Conservation (phyloP, 768 basidiomycete species). For the Pleurotus tuber-regium region DNA sequence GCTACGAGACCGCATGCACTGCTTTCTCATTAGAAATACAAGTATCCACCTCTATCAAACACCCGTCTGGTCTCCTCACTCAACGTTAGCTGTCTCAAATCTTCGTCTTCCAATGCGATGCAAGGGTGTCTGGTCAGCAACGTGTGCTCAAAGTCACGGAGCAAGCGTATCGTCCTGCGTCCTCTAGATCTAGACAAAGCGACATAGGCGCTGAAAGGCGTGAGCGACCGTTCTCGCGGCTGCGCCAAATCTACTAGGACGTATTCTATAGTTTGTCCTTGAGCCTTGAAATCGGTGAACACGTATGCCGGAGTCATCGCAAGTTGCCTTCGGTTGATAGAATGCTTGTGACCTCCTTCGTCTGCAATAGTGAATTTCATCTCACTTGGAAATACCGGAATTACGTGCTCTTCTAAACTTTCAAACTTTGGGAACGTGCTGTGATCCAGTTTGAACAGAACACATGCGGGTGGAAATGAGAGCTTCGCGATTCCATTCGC, state of each 20-base stretch:
- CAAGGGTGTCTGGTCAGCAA: neutral
- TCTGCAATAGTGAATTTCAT: conserved; percentile 9
- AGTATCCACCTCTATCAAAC: too few species aligned
- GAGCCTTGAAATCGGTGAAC: conserved; percentile 38
- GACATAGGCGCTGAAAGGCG: conserved; percentile 30
- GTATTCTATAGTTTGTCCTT: conserved; percentile 35
- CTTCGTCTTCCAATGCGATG: neutral
- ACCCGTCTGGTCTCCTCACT: too few species aligned
- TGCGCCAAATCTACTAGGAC: conserved; percentile 33
- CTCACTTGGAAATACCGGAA: conserved; percentile 20
- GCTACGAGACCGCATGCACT: too few species aligned
- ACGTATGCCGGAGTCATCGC: conserved; percentile 33
- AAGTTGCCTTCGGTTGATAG: conserved; percentile 23
- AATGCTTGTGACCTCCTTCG: conserved; percentile 2
- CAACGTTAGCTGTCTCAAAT: too few species aligned
- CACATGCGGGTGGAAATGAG: conserved; percentile 25
- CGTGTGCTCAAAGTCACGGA: conserved; percentile 26
- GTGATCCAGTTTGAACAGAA: conserved; percentile 29
- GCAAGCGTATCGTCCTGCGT: conserved; percentile 23
- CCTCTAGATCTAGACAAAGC: conserved; percentile 32
- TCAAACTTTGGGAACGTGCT: conserved; percentile 17
- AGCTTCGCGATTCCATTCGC: conserved; percentile 18
- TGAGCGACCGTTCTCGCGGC: conserved; percentile 23
- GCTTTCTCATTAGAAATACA: too few species aligned
- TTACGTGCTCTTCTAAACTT: conserved; percentile 23